Conservation (phyloP, 257 asterid species). For the Solanum sitiens region DNA sequence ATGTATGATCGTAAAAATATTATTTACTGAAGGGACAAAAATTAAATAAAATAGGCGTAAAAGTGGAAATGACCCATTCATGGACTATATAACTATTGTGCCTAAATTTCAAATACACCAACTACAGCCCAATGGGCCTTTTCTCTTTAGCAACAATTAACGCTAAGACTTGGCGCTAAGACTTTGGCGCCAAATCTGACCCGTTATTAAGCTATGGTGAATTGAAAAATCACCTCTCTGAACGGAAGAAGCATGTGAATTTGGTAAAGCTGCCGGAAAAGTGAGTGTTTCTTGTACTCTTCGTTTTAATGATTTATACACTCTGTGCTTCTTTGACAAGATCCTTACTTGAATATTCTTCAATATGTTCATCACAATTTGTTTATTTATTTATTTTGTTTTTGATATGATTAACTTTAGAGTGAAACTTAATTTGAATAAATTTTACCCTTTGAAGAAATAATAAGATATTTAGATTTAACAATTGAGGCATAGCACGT, state of each 20-base stretch:
- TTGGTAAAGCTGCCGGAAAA: constrained; percentile 57
- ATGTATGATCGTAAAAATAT: too few relatives aligned
- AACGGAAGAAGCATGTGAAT: not conserved
- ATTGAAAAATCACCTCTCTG: not conserved
- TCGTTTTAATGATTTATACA: not conserved
- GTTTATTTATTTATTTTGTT: not conserved
- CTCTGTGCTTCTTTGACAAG: not conserved
- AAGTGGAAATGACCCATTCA: not conserved
- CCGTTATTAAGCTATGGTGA: not conserved
- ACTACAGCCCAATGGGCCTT: not conserved
- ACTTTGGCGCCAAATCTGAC: constrained; percentile 63
- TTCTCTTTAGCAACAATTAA: too few relatives aligned
- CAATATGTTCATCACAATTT: not conserved
- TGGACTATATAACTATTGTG: not conserved
- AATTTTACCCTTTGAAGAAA: not conserved
- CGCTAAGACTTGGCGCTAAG: constrained; percentile 48
- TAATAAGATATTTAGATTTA: not conserved
- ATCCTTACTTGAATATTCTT: not conserved
- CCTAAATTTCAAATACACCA: not conserved
- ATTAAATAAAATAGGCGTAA: too few relatives aligned
- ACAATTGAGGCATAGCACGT: not conserved
- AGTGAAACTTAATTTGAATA: not conserved
- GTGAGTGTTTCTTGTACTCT: constrained; percentile 19
- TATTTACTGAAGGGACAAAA: too few relatives aligned
- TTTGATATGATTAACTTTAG: not conserved